Evolutionary conservation across 495 filamentous ascomycete genomes (phyloP).

Genomic region (Penicillium riverlandense): DNA sequence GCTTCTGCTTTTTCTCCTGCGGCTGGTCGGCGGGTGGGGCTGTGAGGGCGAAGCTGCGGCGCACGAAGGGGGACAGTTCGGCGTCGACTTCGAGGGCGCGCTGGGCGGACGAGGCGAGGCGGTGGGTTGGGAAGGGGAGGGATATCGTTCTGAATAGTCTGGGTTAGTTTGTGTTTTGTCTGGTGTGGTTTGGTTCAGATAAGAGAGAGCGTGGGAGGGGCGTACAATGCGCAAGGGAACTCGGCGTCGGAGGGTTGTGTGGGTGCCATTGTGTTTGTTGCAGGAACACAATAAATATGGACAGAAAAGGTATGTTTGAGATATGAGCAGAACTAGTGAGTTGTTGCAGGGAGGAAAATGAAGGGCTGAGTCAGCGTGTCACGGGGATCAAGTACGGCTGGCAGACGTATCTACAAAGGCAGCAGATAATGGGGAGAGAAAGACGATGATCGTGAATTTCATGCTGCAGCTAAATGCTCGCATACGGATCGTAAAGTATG

Average conservation of each 20-base stretch:
- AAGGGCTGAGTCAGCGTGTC: background rate
- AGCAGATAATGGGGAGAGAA: no score
- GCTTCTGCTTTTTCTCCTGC: constrained; percentile 18
- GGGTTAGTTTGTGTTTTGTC: constrained; percentile 6
- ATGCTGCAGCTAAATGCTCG: no score
- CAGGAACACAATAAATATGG: background rate
- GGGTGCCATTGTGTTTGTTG: constrained; percentile 12
- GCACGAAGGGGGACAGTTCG: constrained; percentile 79
- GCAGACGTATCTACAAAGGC: no score
- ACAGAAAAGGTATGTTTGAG: background rate
- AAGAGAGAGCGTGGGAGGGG: constrained; percentile 4
- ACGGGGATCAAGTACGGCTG: no score
- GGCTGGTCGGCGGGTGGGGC: constrained; percentile 19
- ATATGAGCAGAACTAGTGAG: background rate
- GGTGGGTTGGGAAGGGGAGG: constrained; percentile 75
- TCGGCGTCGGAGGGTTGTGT: constrained; percentile 35
- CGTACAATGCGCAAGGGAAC: constrained; percentile 70
- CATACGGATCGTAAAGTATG: no score
- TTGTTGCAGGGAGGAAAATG: background rate
- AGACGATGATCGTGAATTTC: no score
- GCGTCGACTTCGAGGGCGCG: constrained; percentile 75
- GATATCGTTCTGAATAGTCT: constrained; percentile 54
- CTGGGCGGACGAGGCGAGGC: constrained; percentile 70
- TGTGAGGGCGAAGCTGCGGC: constrained; percentile 57
- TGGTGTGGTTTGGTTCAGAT: no score